phyloP scores from a whole-genome alignment of 108 stramenopile genomes.

The Skeletonema grethae region DNA sequence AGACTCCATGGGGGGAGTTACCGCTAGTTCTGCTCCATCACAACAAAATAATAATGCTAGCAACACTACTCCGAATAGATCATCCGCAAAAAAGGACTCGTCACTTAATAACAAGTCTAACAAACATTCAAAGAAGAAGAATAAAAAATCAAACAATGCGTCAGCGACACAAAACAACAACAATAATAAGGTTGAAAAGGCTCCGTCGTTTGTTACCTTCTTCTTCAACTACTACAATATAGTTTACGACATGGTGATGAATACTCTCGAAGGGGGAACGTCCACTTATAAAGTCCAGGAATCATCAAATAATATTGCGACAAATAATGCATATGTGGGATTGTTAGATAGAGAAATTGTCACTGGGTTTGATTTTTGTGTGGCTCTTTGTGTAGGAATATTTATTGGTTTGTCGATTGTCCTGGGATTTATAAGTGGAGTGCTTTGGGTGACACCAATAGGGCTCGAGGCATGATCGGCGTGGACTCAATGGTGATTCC shows the following conservation, averaged over 20 bases:
- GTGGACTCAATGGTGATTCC: neutral
- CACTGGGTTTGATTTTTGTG: slow-evolving; percentile 48
- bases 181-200: neutral
- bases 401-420: slow-evolving; percentile 64
- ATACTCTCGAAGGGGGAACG: slow-evolving; percentile 1
- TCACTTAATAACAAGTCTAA: neutral
- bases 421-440: slow-evolving; percentile 67
- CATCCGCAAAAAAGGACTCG: slow-evolving; percentile 5
- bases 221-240: slow-evolving; percentile 28
- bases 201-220: slow-evolving; percentile 23
- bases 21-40: neutral
- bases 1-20: slow-evolving; percentile 25
- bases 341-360: slow-evolving; percentile 62
- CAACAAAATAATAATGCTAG: neutral
- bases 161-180: neutral
- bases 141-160: slow-evolving; percentile 29
- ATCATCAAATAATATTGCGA: neutral
- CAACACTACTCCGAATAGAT: neutral
- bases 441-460: slow-evolving; percentile 57
- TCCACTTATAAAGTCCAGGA: neutral
- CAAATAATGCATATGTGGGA: slow-evolving; percentile 13
- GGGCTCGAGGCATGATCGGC: slow-evolving; percentile 6
- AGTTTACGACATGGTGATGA: slow-evolving; percentile 12
- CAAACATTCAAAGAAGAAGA: slow-evolving; percentile 30
- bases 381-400: slow-evolving; percentile 61